A percentile compares a stretch with the other conserved stretches of the same genome.
phyloP scores from a whole-genome alignment of 768 basidiomycete species.

The Russula abietina region DNA sequence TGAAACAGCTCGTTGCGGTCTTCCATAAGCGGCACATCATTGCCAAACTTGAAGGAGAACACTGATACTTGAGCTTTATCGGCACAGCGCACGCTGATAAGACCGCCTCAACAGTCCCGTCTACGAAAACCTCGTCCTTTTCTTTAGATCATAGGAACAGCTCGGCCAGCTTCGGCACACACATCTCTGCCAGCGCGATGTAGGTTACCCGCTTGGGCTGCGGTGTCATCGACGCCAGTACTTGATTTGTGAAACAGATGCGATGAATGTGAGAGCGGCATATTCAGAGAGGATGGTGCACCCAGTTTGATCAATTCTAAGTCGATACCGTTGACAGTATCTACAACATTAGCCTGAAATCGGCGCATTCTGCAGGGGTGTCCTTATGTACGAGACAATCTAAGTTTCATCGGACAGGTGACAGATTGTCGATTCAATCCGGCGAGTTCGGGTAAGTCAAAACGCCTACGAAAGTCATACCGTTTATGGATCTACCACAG shows the following conservation, averaged over 20 bases:
- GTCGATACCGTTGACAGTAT: slow-evolving; percentile 62
- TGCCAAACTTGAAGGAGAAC: slow-evolving; percentile 80
- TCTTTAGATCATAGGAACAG: slow-evolving; percentile 65
- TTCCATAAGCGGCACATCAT: slow-evolving; percentile 93
- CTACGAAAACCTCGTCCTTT: slow-evolving; percentile 54
- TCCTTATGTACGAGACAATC: not conserved
- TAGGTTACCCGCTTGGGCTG: slow-evolving; percentile 73
- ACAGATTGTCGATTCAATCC: slow-evolving; percentile 85
- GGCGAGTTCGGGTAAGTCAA: slow-evolving; percentile 77
- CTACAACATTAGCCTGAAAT: slow-evolving; percentile 59
- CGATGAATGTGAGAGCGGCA: slow-evolving; percentile 79
- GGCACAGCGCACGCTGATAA: slow-evolving; percentile 68
- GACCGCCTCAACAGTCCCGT: slow-evolving; percentile 82
- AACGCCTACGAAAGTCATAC: slow-evolving; percentile 41
- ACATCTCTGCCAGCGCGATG: slow-evolving; percentile 82
- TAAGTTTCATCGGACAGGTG: slow-evolving; percentile 47
- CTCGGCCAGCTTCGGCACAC: slow-evolving; percentile 53
- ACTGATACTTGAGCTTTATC: slow-evolving; percentile 95
- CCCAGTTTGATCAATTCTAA: slow-evolving; percentile 53
- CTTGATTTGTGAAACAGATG: slow-evolving; percentile 41
- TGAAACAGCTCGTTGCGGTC: slow-evolving; percentile 23
- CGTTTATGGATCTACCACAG: no score
- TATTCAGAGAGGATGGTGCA: slow-evolving; percentile 78
- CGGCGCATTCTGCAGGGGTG: not conserved
- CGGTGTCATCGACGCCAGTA: slow-evolving; percentile 33